These are phyloP conservation scores for Talaromyces thailandensis DNA, from an alignment of 495 filamentous ascomycete genomes.

Conservation along the genomic window DNA sequence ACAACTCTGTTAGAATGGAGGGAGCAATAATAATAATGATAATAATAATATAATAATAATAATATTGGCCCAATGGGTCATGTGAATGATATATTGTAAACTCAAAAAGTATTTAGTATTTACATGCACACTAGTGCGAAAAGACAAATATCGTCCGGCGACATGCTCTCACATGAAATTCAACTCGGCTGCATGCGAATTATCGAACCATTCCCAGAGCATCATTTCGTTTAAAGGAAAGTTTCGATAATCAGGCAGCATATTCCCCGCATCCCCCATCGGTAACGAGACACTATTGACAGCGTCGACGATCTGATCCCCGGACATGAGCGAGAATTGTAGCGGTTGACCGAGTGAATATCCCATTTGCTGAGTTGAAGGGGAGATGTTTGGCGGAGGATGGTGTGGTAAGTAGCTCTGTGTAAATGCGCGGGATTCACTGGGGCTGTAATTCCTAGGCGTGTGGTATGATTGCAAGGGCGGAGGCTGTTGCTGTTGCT, in stretches of 20 bases:
- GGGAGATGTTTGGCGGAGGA: background rate
- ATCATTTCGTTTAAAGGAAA: constrained; percentile 47
- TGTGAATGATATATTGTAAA: background rate
- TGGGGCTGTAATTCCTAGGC: background rate
- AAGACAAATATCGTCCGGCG: background rate
- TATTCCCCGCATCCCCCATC: constrained; percentile 33
- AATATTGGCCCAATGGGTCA: too few species aligned
- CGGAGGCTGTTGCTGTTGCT: background rate
- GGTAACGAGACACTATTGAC: constrained; percentile 49
- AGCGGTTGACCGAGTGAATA: constrained; percentile 32
- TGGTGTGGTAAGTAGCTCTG: background rate
- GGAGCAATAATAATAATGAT: too few species aligned
- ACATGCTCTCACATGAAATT: constrained; percentile 11
- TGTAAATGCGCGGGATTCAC: background rate
- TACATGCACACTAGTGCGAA: background rate
- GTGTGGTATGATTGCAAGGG: background rate
- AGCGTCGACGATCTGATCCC: constrained; percentile 53
- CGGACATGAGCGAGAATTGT: constrained; percentile 60
- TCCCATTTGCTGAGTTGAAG: background rate
- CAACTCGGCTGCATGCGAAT: constrained; percentile 40
- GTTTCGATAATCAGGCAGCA: constrained; percentile 27
- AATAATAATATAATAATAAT: too few species aligned
- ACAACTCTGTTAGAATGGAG: background rate
- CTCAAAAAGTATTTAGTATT: background rate
- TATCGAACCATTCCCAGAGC: constrained; percentile 52